Conservation (phyloP, 2,329 filamentous ascomycete genomes). For the Chalara sp. region DNA sequence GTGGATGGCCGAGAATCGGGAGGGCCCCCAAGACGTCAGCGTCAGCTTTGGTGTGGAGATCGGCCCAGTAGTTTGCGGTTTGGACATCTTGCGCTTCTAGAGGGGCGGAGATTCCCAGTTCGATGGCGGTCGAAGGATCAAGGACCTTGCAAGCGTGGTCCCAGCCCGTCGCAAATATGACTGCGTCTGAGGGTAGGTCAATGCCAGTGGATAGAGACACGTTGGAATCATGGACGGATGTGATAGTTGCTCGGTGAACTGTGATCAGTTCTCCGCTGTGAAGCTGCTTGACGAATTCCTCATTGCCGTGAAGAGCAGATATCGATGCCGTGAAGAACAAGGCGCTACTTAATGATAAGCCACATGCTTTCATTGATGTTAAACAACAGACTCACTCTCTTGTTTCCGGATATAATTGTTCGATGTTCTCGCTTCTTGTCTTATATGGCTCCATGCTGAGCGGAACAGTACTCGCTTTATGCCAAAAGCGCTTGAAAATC, state of each 20-base stretch:
- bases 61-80: constrained; percentile 3
- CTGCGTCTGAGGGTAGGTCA: constrained; percentile 3
- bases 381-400: background rate
- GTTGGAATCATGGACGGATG: constrained; percentile 4
- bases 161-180: constrained; percentile 11
- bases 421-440: constrained; percentile 6
- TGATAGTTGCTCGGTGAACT: constrained; percentile 10
- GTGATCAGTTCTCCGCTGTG: constrained; percentile 7
- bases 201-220: constrained; percentile 2
- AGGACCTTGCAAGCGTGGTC: constrained; percentile 3
- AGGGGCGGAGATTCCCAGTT: constrained; percentile 3
- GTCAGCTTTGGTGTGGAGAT: background rate
- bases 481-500: constrained; percentile 4
- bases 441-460: constrained; percentile 8
- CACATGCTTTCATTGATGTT: no score
- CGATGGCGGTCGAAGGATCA: background rate
- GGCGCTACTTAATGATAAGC: background rate
- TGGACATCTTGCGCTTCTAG: constrained; percentile 1
- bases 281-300: constrained; percentile 7
- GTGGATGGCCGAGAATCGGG: background rate
- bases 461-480: constrained; percentile 2
- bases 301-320: constrained; percentile 7
- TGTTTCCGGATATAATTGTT: constrained; percentile 8
- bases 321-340: constrained; percentile 6
- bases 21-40: constrained; percentile 1